A percentile compares a stretch with the other conserved stretches of the same genome.
Evolutionary conservation across 345 rosid species (phyloP).

Genomic region (Pugionium cornutum): DNA sequence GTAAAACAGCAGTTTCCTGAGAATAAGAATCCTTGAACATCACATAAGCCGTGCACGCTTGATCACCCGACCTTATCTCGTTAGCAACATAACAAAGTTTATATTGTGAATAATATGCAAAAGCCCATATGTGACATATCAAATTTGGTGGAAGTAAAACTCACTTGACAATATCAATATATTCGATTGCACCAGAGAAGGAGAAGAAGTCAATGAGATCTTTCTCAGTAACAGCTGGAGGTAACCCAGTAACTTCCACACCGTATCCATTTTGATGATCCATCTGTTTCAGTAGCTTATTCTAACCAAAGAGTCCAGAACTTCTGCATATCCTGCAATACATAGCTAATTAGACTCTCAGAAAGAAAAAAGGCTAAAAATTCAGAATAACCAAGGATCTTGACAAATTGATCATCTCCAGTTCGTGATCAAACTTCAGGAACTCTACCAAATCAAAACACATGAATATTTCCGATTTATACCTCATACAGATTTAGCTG

Average conservation of each 20-base stretch:
- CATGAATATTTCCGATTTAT: not conserved
- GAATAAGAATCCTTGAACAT: conserved; percentile 79
- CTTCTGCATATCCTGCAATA: not conserved
- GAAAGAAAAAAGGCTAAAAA: not conserved
- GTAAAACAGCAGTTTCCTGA: conserved; percentile 78
- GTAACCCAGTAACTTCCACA: conserved; percentile 70
- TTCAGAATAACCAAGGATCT: not conserved
- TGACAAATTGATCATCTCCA: not conserved
- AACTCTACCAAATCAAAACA: conserved; percentile 9
- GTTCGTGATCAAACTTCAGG: conserved; percentile 10
- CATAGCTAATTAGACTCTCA: not conserved
- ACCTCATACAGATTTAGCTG: conserved; percentile 1
- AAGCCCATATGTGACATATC: not conserved
- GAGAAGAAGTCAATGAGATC: conserved; percentile 72
- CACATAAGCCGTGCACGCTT: conserved; percentile 60
- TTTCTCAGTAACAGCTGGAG: conserved; percentile 65
- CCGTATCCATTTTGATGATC: conserved; percentile 47
- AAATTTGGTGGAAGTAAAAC: not conserved
- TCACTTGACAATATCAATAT: conserved; percentile 67
- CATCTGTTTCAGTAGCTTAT: conserved; percentile 46
- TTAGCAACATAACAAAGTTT: not conserved
- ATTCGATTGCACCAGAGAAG: conserved; percentile 61
- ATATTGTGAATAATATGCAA: conserved; percentile 10
- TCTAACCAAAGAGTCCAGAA: not conserved
- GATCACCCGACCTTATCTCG: conserved; percentile 35